phyloP scores from a whole-genome alignment of 805 yeast species.

The Saccharomycopsis sp. region DNA sequence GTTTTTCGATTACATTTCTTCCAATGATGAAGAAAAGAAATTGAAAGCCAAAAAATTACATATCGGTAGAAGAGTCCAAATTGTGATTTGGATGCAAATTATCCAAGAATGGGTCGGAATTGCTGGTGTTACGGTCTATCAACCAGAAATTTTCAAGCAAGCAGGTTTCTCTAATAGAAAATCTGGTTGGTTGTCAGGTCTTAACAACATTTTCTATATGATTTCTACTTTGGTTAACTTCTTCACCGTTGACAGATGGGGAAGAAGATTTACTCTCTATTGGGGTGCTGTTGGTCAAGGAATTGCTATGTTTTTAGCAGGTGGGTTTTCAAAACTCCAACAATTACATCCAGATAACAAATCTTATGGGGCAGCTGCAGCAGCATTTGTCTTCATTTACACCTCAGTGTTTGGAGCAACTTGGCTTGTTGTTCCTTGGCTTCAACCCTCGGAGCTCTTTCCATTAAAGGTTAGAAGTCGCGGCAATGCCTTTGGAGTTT shows the following conservation, averaged over 20 bases:
- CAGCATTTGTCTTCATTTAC: slow-evolving; percentile 43
- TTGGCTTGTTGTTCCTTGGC: slow-evolving; percentile 52
- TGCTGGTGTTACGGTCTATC: slow-evolving; percentile 60
- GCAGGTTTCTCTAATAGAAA: slow-evolving; percentile 43
- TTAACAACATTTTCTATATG: slow-evolving; percentile 52
- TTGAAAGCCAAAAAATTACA: slow-evolving; percentile 47
- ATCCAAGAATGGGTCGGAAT: slow-evolving; percentile 66
- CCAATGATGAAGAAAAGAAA: slow-evolving; percentile 36
- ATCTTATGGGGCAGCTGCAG: slow-evolving; percentile 60
- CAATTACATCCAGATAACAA: slow-evolving; percentile 27
- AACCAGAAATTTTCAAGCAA: slow-evolving; percentile 46
- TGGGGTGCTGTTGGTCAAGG: slow-evolving; percentile 46
- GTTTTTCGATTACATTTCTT: slow-evolving; percentile 35
- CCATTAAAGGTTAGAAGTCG: slow-evolving; percentile 53
- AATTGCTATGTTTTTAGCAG: slow-evolving; percentile 39
- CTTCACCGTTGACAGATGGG: slow-evolving; percentile 50
- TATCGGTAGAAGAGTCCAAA: slow-evolving; percentile 43
- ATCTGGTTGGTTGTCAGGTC: slow-evolving; percentile 57
- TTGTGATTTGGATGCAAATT: slow-evolving; percentile 56
- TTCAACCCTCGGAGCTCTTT: slow-evolving; percentile 56
- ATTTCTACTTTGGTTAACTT: slow-evolving; percentile 47
- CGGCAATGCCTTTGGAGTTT: slow-evolving; percentile 54
- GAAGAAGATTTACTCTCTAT: slow-evolving; percentile 57
- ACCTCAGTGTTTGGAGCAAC: slow-evolving; percentile 44
- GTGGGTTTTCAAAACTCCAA: slow-evolving; percentile 37